Evolutionary conservation across 805 yeast species (phyloP).

Genomic region (Wickerhamiella hasegawae): DNA sequence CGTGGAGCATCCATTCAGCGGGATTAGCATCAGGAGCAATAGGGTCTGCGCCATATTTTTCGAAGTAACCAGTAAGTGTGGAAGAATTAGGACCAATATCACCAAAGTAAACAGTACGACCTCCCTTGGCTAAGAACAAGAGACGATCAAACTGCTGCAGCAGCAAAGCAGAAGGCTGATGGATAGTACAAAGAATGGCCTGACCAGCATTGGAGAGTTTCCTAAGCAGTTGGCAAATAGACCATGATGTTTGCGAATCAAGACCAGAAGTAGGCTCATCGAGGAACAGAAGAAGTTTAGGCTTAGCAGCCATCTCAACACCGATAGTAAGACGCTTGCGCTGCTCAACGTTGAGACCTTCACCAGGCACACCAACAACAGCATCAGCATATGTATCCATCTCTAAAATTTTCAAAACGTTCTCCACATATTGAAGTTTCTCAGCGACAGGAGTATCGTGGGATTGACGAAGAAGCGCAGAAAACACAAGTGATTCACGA

Average conservation of each 20-base stretch:
- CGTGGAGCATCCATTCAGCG: conserved; percentile 59
- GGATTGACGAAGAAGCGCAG: conserved; percentile 62
- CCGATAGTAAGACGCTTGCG: conserved; percentile 55
- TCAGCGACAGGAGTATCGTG: conserved; percentile 37
- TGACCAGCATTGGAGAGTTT: conserved; percentile 57
- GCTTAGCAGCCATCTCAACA: conserved; percentile 57
- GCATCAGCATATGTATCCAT: conserved; percentile 63
- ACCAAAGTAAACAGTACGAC: conserved; percentile 69
- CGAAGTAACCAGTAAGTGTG: conserved; percentile 48
- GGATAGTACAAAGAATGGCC: conserved; percentile 61
- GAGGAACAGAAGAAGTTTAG: conserved; percentile 40
- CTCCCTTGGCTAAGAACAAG: conserved; percentile 56
- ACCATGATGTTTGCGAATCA: conserved; percentile 52
- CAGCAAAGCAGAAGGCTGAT: conserved; percentile 60
- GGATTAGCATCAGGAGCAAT: conserved; percentile 52
- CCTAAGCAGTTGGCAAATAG: conserved; percentile 50
- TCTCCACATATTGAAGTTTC: conserved; percentile 52
- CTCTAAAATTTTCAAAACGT: conserved; percentile 47
- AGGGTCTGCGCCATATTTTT: conserved; percentile 52
- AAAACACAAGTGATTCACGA: conserved; percentile 57
- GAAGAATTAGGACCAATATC: conserved; percentile 53
- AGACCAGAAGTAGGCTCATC: conserved; percentile 67
- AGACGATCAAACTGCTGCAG: conserved; percentile 54
- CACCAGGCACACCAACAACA: conserved; percentile 62
- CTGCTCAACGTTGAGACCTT: conserved; percentile 55